Evolutionary conservation across 1,139 yeast genomes (phyloP).

Genomic region (Blastobotrys arbuscula): DNA sequence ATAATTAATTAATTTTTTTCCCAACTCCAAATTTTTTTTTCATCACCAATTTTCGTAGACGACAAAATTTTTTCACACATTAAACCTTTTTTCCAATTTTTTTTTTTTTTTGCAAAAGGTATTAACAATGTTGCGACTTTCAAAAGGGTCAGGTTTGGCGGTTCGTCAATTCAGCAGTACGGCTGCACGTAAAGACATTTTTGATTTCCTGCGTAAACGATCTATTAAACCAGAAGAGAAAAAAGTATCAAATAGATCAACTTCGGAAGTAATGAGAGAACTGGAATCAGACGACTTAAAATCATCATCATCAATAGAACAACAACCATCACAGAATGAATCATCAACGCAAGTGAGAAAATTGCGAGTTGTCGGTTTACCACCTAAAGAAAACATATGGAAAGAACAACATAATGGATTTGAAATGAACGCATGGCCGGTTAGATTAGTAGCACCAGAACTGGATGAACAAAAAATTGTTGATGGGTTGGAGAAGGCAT

Average conservation of each 20-base stretch:
- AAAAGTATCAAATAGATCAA: slow-evolving; percentile 16
- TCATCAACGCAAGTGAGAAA: background rate
- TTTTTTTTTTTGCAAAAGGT: too few relatives aligned
- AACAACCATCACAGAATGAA: background rate
- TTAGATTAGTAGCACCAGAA: slow-evolving; percentile 22
- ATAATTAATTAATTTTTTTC: background rate
- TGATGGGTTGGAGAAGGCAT: slow-evolving; percentile 15
- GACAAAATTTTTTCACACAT: background rate
- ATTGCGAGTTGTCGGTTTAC: slow-evolving; percentile 30
- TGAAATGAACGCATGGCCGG: slow-evolving; percentile 31
- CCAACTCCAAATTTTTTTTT: background rate
- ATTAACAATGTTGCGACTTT: slow-evolving; percentile 1
- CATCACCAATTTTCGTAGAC: background rate
- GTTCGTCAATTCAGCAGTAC: slow-evolving; percentile 10
- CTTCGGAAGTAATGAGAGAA: slow-evolving; percentile 24
- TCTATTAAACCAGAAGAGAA: slow-evolving; percentile 18
- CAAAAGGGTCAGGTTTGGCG: background rate
- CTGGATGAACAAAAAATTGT: slow-evolving; percentile 22
- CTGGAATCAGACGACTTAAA: slow-evolving; percentile 13
- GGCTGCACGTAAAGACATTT: slow-evolving; percentile 15
- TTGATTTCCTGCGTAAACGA: slow-evolving; percentile 22
- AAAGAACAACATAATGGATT: slow-evolving; percentile 22
- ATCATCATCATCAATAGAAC: background rate
- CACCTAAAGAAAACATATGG: slow-evolving; percentile 22
- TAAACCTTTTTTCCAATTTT: background rate